Evolutionary conservation across 495 filamentous ascomycete genomes (phyloP).

Genomic region (Aspergillus avenaceus): DNA sequence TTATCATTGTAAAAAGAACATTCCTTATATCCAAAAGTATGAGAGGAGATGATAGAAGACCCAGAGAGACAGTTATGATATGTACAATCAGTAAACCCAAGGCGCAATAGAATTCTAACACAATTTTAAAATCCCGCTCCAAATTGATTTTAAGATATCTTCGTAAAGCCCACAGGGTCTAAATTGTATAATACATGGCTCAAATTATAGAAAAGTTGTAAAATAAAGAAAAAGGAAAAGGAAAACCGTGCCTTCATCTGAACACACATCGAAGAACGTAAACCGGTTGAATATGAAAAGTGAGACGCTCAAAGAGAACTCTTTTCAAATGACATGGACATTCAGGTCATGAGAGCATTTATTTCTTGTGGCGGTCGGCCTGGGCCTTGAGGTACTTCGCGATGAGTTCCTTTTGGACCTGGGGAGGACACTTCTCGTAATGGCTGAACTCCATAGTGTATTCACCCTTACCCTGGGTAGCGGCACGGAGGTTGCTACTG

Average conservation of each 20-base stretch:
- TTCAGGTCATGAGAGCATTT: conserved; percentile 15
- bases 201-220: conserved; percentile 8
- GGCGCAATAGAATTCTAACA: conserved; percentile 9
- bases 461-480: conserved; percentile 98
- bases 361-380: conserved; percentile 69
- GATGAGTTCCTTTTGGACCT: conserved; percentile 90
- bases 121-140: conserved; percentile 9
- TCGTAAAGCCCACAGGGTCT: conserved; percentile 20
- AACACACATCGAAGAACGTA: conserved; percentile 9
- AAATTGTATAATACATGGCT: conserved; percentile 27
- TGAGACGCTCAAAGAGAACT: not conserved
- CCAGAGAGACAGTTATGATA: not conserved
- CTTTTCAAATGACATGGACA: not conserved
- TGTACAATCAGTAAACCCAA: conserved; percentile 4
- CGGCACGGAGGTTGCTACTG: conserved; percentile 79
- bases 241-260: conserved; percentile 9
- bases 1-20: not conserved
- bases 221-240: conserved; percentile 4
- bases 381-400: conserved; percentile 83
- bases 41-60: conserved; percentile 13
- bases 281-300: not conserved
- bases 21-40: not conserved
- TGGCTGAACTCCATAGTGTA: conserved; percentile 99
- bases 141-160: conserved; percentile 7
- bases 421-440: conserved; percentile 80